Base-by-base conservation (phyloP, 2,329 filamentous ascomycete genomes). In the Clonostachys byssicola region DNA sequence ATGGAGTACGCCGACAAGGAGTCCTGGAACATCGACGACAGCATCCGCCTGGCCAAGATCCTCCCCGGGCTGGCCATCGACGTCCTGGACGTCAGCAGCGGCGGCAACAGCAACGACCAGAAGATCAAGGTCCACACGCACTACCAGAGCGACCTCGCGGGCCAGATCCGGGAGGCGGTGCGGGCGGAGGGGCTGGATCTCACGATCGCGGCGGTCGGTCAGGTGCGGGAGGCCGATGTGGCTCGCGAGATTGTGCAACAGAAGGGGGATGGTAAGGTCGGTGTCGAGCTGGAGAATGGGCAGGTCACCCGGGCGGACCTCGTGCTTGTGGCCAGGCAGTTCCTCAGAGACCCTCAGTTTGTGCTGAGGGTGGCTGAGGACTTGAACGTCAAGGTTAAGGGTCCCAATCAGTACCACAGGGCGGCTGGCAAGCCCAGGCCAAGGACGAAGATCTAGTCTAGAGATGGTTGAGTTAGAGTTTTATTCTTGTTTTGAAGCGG, bases 281-380 rank as follows among this genome's bases (percentile, higher is more conserved):
- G 71, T 58, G 60, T 72, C 6, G 65, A 68, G 44, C 61, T 63
- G 47, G 68, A 70, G 56, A 46, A 65, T 4, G 70, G 70, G 6
- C 20, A 34, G n/a, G 44, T 35, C 6, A 58, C 74, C 14, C 68
- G 72, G 60, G 80, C 78, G 2, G 91, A 96, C 60, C 64, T 92
- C n/a, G 82, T 86, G 1, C 74, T 92, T 16, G 75, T 86, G 2
- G 92, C 81, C 0, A 75, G 89, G 47, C 85, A 87, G 59, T 94
- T 94, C 66, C 75, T 95, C 68, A 82, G 89, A 62, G 89, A 95
- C 60, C 88, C 91, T 0, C 84, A 88, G 49, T 83, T 91, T 60
- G 86, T 90, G 9, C 81, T 89, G 66, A 76, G 79, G 34, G 85
- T 81, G 52, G 91, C 89, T 0, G 78, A 88, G 51, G 80, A 90